phyloP scores from a whole-genome alignment of 164 flowering plant genomes.

The Chloranthus sessilifolius region DNA sequence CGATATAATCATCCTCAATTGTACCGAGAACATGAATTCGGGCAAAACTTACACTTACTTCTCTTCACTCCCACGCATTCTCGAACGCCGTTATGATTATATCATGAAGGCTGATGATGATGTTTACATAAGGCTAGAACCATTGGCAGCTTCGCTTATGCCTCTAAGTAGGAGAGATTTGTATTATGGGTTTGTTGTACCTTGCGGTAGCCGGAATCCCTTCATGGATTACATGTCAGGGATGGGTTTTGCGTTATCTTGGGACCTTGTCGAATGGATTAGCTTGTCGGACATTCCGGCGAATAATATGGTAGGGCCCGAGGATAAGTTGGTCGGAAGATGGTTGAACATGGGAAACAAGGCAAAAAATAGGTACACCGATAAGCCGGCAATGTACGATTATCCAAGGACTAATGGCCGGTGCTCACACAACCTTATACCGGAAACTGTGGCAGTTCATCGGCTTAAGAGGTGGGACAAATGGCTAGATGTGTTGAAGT shows the following conservation, averaged over 20 bases:
- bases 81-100: conserved; percentile 33
- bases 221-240: conserved; percentile 63
- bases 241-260: conserved; percentile 57
- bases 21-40: conserved; percentile 59
- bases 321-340: conserved; percentile 50
- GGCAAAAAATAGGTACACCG: conserved; percentile 35
- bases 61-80: conserved; percentile 38
- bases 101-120: conserved; percentile 74
- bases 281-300: conserved; percentile 32
- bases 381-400: conserved; percentile 61
- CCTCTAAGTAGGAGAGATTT: conserved; percentile 39
- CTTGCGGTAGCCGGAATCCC: conserved; percentile 50
- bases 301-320: conserved; percentile 37
- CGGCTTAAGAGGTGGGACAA: conserved; percentile 54
- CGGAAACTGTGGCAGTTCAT: conserved; percentile 58
- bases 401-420: conserved; percentile 49
- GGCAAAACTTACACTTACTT: conserved; percentile 68
- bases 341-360: conserved; percentile 49
- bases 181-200: conserved; percentile 61
- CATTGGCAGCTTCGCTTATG: conserved; percentile 27
- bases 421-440: conserved; percentile 56
- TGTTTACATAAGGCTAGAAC: conserved; percentile 33
- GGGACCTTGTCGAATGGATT: conserved; percentile 65
- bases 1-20: conserved; percentile 58
- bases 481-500: conserved; percentile 43